These are phyloP conservation scores for Rugonectria rugulosa DNA, from an alignment of 2,329 filamentous ascomycete genomes.

Conservation along the genomic window DNA sequence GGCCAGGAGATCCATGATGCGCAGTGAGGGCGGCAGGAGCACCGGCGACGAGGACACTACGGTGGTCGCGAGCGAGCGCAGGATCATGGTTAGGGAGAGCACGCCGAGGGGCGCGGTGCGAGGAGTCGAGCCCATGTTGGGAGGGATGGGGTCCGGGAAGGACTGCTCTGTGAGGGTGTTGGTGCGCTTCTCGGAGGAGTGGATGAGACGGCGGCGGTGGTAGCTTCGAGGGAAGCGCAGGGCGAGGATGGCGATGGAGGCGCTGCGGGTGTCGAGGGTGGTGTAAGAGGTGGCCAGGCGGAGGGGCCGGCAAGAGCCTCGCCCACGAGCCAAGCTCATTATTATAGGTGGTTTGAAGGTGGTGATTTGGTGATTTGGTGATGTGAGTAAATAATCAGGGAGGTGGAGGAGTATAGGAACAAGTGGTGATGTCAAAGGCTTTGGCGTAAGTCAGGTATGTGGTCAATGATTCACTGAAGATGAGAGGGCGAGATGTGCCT, in stretches of 20 bases:
- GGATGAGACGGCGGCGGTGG: constrained; percentile 41
- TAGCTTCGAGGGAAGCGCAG: not conserved
- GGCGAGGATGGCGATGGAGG: constrained; percentile 28
- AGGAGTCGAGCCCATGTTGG: constrained; percentile 32
- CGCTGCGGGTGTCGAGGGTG: constrained; percentile 25
- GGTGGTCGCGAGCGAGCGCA: constrained; percentile 74
- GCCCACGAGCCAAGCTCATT: constrained; percentile 39
- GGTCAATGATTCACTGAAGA: not conserved
- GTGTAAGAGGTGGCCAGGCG: constrained; percentile 32
- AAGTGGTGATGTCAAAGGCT: not conserved
- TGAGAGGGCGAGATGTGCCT: too few species aligned
- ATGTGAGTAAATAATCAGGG: not conserved
- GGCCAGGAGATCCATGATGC: constrained; percentile 72
- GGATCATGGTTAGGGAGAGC: constrained; percentile 69
- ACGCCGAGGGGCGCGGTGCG: constrained; percentile 64
- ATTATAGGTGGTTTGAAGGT: constrained; percentile 23
- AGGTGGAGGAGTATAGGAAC: too few species aligned
- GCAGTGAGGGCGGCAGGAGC: constrained; percentile 74
- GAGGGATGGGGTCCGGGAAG: constrained; percentile 41
- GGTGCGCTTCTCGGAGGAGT: constrained; percentile 48
- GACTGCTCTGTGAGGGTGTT: constrained; percentile 45
- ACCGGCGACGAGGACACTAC: constrained; percentile 74
- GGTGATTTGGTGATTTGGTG: not conserved
- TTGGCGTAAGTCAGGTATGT: not conserved
- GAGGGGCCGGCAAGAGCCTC: constrained; percentile 38